phyloP scores from a whole-genome alignment of 164 flowering plant genomes.

The Macadamia integrifolia region DNA sequence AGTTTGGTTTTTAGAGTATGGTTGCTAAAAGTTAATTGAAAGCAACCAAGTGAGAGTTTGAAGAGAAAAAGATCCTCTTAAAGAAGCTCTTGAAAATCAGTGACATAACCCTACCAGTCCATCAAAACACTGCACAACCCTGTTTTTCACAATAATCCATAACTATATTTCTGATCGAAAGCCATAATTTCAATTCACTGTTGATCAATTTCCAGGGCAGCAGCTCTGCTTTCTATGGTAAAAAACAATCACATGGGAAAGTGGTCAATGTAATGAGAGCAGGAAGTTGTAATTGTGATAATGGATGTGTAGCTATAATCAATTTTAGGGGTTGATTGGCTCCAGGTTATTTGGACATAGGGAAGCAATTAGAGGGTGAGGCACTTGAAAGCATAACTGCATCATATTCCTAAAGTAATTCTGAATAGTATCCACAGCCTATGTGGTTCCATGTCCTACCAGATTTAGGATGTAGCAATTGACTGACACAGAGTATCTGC shows the following conservation, averaged over 20 bases:
- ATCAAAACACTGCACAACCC: constrained; percentile 67
- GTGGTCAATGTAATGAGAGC: constrained; percentile 13
- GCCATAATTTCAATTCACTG: constrained; percentile 55
- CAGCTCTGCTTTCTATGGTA: constrained; percentile 30
- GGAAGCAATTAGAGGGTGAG: constrained; percentile 18
- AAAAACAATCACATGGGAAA: constrained; percentile 37
- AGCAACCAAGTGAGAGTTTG: too few relatives aligned
- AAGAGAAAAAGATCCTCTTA: constrained; percentile 27
- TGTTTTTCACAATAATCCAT: constrained; percentile 48
- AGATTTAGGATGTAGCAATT: constrained; percentile 51
- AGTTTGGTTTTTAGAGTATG: too few relatives aligned
- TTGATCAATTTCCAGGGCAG: constrained; percentile 23
- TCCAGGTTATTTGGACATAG: constrained; percentile 54
- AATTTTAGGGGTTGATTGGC: constrained; percentile 71
- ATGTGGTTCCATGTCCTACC: constrained; percentile 50
- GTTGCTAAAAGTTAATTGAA: too few relatives aligned
- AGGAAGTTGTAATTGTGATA: constrained; percentile 13
- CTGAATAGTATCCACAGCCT: constrained; percentile 69
- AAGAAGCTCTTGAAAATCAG: constrained; percentile 41
- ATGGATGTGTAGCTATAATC: constrained; percentile 31
- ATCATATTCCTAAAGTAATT: constrained; percentile 68
- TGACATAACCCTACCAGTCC: constrained; percentile 45
- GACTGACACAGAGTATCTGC: constrained; percentile 72
- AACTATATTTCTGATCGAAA: constrained; percentile 35
- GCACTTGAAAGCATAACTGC: constrained; percentile 53